A percentile compares a stretch with the other conserved stretches of the same genome.
Evolutionary conservation across 2,329 filamentous ascomycete species (phyloP).

Genomic region (Neonectria coccinea): DNA sequence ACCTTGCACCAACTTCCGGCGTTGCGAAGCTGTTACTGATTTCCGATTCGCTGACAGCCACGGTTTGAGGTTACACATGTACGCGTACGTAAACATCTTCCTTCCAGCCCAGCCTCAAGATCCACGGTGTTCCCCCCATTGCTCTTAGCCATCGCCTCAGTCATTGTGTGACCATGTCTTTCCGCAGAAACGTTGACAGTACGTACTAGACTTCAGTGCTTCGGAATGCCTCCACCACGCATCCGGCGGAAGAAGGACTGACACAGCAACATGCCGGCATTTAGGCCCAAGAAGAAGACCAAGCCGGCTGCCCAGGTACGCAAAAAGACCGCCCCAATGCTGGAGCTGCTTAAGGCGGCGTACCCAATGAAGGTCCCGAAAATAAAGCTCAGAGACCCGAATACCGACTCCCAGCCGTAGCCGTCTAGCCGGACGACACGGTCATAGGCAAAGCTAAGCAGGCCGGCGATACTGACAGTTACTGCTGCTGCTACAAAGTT

Average conservation of each 20-base stretch:
- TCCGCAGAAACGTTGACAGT: neutral
- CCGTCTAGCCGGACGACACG: neutral
- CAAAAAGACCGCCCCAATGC: neutral
- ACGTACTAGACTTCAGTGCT: neutral
- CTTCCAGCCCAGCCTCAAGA: neutral
- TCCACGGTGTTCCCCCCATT: neutral
- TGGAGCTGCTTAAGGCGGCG: neutral
- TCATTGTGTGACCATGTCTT: neutral
- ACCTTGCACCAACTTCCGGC: too few relatives aligned
- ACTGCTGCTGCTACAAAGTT: neutral
- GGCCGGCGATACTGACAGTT: neutral
- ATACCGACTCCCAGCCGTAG: neutral
- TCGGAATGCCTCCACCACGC: neutral
- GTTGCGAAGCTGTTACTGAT: neutral
- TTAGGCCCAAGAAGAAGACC: neutral
- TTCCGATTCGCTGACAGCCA: neutral
- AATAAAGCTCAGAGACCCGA: neutral
- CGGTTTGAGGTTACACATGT: neutral
- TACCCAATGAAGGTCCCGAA: neutral
- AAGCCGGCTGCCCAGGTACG: neutral
- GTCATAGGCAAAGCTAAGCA: neutral
- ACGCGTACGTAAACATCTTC: neutral
- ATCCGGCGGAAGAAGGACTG: neutral
- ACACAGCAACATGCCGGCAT: neutral
- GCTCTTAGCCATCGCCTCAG: neutral